Evolutionary conservation across 257 asterid genomes (phyloP).

Genomic region (Phtheirospermum japonicum): DNA sequence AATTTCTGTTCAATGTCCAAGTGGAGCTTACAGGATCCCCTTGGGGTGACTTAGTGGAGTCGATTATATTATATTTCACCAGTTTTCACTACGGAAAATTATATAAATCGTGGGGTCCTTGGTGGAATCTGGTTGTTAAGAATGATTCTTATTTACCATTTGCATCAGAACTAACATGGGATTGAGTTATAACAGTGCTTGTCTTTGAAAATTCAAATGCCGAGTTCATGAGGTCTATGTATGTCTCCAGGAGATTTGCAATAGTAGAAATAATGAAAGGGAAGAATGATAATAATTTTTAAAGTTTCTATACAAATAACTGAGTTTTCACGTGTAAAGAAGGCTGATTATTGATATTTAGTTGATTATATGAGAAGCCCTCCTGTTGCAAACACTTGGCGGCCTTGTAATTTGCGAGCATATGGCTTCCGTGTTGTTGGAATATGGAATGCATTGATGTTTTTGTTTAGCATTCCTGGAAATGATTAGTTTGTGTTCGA

Average conservation of each 20-base stretch:
- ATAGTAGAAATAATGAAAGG: background rate
- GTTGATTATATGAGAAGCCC: conserved; percentile 11
- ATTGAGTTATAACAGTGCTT: background rate
- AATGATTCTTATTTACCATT: conserved; percentile 4
- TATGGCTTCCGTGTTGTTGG: background rate
- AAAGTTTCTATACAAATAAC: background rate
- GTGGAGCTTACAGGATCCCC: background rate
- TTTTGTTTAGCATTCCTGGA: conserved; percentile 2
- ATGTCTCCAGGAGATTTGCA: background rate
- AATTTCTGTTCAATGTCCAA: no score
- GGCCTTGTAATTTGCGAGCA: background rate
- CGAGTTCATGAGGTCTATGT: conserved; percentile 6
- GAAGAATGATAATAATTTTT: background rate
- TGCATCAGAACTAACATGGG: conserved; percentile 5
- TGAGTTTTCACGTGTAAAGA: conserved; percentile 15
- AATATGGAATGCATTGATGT: background rate
- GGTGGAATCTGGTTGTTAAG: background rate
- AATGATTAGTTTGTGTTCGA: background rate
- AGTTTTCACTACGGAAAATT: background rate
- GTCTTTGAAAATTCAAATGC: conserved; percentile 2
- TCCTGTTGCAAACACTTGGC: background rate
- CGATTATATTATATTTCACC: background rate
- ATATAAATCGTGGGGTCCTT: background rate
- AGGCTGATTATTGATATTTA: conserved; percentile 1
- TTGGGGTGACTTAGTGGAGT: background rate